These are phyloP conservation scores for Ceratobasidium sp. DNA, from an alignment of 1,284 basidiomycete genomes.

Conservation along the genomic window DNA sequence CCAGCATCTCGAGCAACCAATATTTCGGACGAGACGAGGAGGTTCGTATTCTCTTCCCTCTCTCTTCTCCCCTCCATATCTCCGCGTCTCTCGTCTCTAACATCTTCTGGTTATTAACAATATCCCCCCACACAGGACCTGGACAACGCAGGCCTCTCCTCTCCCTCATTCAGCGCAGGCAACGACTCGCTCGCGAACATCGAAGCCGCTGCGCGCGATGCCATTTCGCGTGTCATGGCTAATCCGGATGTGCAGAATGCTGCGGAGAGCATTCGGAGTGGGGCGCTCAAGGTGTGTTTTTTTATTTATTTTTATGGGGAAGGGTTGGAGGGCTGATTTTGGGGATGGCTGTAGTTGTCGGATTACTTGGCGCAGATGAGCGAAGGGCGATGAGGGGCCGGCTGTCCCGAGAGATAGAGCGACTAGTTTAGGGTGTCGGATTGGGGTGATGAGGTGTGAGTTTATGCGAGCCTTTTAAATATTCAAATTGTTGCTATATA, in stretches of 20 bases:
- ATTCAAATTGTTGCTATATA: constrained; percentile 25
- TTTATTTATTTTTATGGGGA: neutral
- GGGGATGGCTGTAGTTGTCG: constrained; percentile 66
- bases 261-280: constrained; percentile 83
- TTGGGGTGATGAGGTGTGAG: neutral
- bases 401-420: neutral
- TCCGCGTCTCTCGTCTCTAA: neutral
- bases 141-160: constrained; percentile 56
- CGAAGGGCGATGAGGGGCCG: constrained; percentile 38
- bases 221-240: constrained; percentile 80
- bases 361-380: constrained; percentile 81
- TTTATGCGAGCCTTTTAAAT: neutral
- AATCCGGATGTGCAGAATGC: constrained; percentile 93
- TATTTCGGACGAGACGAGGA: constrained; percentile 96
- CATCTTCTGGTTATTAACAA: neutral
- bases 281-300: constrained; percentile 83
- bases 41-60: constrained; percentile 59
- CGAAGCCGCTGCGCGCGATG: constrained; percentile 85
- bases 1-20: constrained; percentile 93
- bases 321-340: neutral
- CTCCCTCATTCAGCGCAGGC: constrained; percentile 59
- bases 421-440: neutral
- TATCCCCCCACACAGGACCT: constrained; percentile 55
- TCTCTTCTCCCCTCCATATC: neutral
- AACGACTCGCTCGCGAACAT: constrained; percentile 72